These are phyloP conservation scores for Chalciporus pseudorubinellus DNA, from an alignment of 768 basidiomycete species.

Conservation along the genomic window DNA sequence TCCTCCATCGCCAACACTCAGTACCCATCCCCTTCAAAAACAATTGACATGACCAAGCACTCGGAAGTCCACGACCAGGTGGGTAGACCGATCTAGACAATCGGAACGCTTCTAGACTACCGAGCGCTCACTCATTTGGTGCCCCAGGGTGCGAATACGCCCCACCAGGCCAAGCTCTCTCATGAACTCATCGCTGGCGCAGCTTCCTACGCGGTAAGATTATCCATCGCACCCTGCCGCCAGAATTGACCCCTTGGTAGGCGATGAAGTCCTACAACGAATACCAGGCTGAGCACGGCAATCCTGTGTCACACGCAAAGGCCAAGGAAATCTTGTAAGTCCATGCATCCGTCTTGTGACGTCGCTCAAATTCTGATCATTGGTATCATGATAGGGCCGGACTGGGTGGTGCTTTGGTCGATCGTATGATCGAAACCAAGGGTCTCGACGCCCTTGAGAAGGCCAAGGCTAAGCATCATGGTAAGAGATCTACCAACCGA, in stretches of 20 bases:
- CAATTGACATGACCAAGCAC: conserved; percentile 9
- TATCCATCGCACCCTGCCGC: neutral
- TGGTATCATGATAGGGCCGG: conserved; percentile 51
- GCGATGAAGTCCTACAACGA: conserved; percentile 64
- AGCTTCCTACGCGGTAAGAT: conserved; percentile 57
- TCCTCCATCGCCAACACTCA: neutral
- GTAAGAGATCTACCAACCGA: conserved; percentile 14
- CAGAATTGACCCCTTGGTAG: conserved; percentile 29
- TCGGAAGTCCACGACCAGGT: conserved; percentile 20
- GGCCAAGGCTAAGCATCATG: conserved; percentile 43
- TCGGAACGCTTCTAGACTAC: neutral
- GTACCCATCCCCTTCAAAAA: neutral
- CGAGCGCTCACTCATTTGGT: neutral
- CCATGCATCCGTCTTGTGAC: no score
- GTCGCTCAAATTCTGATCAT: no score
- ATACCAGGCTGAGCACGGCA: conserved; percentile 49
- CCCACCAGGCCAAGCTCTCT: conserved; percentile 56
- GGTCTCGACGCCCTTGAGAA: conserved; percentile 50
- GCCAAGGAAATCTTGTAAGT: conserved; percentile 44
- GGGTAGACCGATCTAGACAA: neutral
- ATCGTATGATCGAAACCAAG: conserved; percentile 55
- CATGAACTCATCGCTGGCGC: conserved; percentile 70
- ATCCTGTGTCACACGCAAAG: conserved; percentile 46
- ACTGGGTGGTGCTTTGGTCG: conserved; percentile 52
- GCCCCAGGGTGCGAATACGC: conserved; percentile 43